Evolutionary conservation across 2,329 filamentous ascomycete genomes (phyloP), one percentile per base, ranked within the genome.

Genomic region (Monosporascus sp.): DNA sequence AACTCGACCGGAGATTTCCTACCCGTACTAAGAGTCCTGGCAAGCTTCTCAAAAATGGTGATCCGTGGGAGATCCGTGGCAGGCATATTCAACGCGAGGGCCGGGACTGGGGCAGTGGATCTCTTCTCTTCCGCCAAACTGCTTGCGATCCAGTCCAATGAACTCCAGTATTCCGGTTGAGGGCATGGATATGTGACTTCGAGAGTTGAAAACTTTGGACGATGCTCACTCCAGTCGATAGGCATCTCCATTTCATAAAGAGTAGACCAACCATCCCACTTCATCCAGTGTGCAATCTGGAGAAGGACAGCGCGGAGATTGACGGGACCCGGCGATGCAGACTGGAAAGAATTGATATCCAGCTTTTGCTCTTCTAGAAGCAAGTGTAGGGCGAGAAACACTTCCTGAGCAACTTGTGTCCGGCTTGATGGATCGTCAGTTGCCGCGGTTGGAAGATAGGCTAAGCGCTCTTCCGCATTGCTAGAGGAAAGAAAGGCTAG

Each of bases 341-440:
- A 71, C 49, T 78, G 75, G 0, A 75, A 71, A 0, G 70, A 69
- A 56, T 77, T 75, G 5, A 85, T 80, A 55, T 89, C 83, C 2
- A 99, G 79, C 65, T 96, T 97, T 57, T 88, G 80, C 67, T 99
- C 94, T 68, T 99, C 93, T 0, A 88, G 80, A n/a, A 96, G 75
- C 3, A 97, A 76, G 71, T 99, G 94, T 14, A 99, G 75, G 1
- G 83, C 87, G 58, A 95, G 75, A 38, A 93, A 80, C 49, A 88
- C 77, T 63, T 89, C 81, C 65, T 87, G 74, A 37, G 88, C 78
- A 51, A 84, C 72, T 63, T 77, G 85, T 52, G 80, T 77, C 44
- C 84, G 80, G 48, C 77, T 76, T 52, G 82, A 81, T 38, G 79
- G 73, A 51, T 76, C 80, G 49, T 78, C 72, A 48, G 69, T 70